phyloP scores from a whole-genome alignment of 352 stramenopile genomes.

The Thalassiosira pacifica region DNA sequence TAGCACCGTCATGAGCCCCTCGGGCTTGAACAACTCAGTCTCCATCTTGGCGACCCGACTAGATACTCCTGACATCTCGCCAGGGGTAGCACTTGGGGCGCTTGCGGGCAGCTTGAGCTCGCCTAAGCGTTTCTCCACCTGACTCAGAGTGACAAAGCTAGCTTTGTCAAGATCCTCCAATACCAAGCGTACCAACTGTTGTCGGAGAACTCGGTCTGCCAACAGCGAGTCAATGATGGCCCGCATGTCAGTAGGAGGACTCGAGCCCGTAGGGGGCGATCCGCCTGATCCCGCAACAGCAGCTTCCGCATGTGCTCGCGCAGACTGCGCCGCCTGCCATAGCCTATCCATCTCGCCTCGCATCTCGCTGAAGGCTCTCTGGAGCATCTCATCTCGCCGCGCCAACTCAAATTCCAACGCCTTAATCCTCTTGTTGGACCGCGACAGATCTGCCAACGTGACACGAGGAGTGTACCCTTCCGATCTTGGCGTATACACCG shows the following conservation, averaged over 20 bases:
- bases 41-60: not conserved
- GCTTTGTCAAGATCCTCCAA: not conserved
- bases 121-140: not conserved
- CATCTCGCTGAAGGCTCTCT: not conserved
- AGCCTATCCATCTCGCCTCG: not conserved
- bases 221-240: not conserved
- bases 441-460: too few relatives aligned
- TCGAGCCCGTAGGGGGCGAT: not conserved
- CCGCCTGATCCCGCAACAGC: not conserved
- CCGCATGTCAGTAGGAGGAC: not conserved
- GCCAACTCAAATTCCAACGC: not conserved
- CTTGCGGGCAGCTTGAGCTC: not conserved
- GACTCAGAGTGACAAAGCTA: not conserved
- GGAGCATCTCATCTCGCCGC: not conserved
- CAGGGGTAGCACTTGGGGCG: not conserved
- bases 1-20: not conserved
- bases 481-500: not conserved
- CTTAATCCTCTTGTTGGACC: not conserved
- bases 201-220: not conserved
- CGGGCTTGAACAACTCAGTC: not conserved
- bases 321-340: not conserved
- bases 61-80: not conserved
- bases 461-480: not conserved
- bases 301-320: not conserved
- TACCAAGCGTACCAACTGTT: not conserved